Evolutionary conservation across 768 basidiomycete species (phyloP), one percentile per base, ranked within the genome.

Genomic region (Naganishia friedmannii): DNA sequence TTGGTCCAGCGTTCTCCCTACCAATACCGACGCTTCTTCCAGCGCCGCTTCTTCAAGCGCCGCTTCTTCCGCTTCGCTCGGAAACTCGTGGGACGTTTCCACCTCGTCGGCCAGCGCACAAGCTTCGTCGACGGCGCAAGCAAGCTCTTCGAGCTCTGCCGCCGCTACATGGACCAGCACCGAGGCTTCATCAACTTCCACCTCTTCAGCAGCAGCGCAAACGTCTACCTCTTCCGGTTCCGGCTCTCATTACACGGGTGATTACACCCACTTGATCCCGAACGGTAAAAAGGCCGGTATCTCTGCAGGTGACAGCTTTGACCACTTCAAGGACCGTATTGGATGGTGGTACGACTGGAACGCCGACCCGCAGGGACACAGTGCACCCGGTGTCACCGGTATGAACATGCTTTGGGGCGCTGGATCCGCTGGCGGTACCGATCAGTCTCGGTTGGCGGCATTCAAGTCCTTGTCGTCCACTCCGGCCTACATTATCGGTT

Each of bases 311-410:
- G 77, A 78, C 54, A 71, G 73, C n/a, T 70, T 77, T 37, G 56
- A 66, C n/a, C 60, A 53, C 23, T 66, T 77, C 51, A 68, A 73
- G 67, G 71, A 68, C 66, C 73, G 78, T 69, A 78, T 81, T 55
- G 75, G 76, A 66, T 81, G 78, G 78, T 81, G 76, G 72, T 81
- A 80, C 72, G 78, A 79, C 76, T 74, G 73, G 77, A 72, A 68
- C 32, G 46, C 77, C 32, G 73, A 71, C n/a, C 75, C 74, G 23
- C 67, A 66, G 17, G 74, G 74, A 34, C 68, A 69, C 69, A 70
- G 70, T 53, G 75, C 72, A 26, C 68, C 55, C 10, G 73, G 75
- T 48, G 57, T 74, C 34, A 63, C 60, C 9, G 76, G 70, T 66
- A 74, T 79, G 26, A 71, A 75, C 37, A 80, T 78, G 75, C 66